Conservation (phyloP, 208 protist genomes). For the Acanthamoeba triangularis region DNA sequence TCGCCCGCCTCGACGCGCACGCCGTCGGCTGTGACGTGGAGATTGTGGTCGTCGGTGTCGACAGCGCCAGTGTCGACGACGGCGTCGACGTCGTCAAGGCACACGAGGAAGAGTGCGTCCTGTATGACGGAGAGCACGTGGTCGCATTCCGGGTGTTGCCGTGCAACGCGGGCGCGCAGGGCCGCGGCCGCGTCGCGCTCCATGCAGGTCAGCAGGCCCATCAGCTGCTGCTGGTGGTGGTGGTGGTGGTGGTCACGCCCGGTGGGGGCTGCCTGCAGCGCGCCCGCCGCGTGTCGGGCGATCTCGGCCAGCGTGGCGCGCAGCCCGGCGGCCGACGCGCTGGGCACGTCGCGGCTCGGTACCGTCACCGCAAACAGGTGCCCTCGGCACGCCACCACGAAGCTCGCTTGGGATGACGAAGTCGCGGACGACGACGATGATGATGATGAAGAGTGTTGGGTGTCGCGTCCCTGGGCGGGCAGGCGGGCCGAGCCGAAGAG, state of each 20-base stretch:
- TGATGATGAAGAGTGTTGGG: background rate
- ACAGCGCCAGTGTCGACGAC: background rate
- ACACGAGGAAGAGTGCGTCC: slow-evolving; percentile 16
- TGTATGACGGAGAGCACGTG: background rate
- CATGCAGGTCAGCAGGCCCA: background rate
- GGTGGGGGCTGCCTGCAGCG: background rate
- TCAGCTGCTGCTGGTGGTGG: no score
- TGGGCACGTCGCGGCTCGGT: background rate
- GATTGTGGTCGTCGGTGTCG: background rate
- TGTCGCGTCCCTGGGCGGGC: background rate
- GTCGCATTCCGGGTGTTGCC: background rate
- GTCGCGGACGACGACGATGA: background rate
- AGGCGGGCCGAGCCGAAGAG: background rate
- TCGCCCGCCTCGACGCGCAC: background rate
- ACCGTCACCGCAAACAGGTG: background rate
- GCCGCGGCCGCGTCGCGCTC: background rate
- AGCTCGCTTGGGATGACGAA: background rate
- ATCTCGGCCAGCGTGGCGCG: no score
- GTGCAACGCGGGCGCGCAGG: background rate
- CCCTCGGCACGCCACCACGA: background rate
- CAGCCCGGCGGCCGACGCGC: no score
- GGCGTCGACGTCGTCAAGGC: background rate
- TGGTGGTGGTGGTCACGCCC: background rate
- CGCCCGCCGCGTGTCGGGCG: no score
- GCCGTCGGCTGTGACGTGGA: background rate